Conservation (phyloP, 1,284 basidiomycete species). For the Pyrrhoderma noxium region DNA sequence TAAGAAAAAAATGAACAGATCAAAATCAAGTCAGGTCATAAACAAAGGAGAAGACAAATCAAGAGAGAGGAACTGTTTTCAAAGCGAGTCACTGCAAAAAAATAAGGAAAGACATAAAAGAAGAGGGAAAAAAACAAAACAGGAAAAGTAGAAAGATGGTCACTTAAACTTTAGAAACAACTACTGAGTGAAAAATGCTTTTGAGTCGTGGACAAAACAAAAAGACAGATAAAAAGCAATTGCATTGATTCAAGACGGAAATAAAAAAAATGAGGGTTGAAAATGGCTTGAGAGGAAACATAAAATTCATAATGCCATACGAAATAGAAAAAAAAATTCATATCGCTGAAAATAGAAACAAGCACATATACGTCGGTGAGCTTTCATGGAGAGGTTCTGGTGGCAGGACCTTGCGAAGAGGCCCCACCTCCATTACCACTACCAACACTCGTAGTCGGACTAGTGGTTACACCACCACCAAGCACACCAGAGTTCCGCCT, state of each 20-base stretch:
- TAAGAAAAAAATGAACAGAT: too few relatives aligned
- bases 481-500: slow-evolving; percentile 43
- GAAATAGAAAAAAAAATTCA: neutral
- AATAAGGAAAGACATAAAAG: neutral
- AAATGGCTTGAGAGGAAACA: neutral
- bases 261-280: neutral
- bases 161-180: too few relatives aligned
- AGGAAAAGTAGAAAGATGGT: slow-evolving; percentile 3
- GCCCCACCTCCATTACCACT: slow-evolving; percentile 9
- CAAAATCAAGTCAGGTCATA: too few relatives aligned
- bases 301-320: neutral
- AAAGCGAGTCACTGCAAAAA: too few relatives aligned
- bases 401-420: slow-evolving; percentile 15
- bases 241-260: neutral
- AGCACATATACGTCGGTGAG: slow-evolving; percentile 1
- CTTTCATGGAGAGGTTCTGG: slow-evolving; percentile 13
- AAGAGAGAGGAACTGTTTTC: too few relatives aligned
- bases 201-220: neutral
- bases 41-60: too few relatives aligned
- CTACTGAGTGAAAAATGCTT: too few relatives aligned
- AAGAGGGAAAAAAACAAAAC: neutral
- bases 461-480: slow-evolving; percentile 1
- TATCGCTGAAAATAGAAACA: neutral
- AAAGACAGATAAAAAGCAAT: neutral
- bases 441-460: slow-evolving; percentile 1